Evolutionary conservation across 2,329 filamentous ascomycete species (phyloP).

Genomic region (Fusarium heterosporum): DNA sequence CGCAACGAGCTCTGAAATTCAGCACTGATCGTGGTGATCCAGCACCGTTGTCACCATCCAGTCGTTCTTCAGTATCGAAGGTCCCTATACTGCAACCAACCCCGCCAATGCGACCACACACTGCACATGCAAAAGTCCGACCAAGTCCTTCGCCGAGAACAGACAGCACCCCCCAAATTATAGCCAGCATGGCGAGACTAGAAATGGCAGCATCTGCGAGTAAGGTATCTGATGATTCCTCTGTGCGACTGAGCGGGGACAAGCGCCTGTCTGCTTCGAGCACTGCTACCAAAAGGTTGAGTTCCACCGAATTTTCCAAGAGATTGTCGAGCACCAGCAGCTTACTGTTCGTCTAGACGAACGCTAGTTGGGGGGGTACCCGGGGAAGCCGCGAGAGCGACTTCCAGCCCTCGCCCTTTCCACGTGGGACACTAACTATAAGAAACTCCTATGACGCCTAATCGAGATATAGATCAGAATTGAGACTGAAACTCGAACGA

Average conservation of each 20-base stretch:
- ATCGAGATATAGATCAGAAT: conserved; percentile 50
- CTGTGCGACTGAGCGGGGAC: conserved; percentile 52
- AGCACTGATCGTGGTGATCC: conserved; percentile 59
- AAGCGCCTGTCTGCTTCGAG: conserved; percentile 66
- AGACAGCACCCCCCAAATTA: conserved; percentile 63
- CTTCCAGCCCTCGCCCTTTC: conserved; percentile 52
- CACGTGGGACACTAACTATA: conserved; percentile 58
- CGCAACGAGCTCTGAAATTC: conserved; percentile 64
- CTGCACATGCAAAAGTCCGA: conserved; percentile 62
- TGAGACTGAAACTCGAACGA: conserved; percentile 51
- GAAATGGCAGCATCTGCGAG: conserved; percentile 39
- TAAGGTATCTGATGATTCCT: conserved; percentile 52
- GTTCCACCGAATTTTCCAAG: conserved; percentile 71
- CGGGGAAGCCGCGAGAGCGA: conserved; percentile 61
- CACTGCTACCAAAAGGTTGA: conserved; percentile 68
- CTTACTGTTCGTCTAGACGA: conserved; percentile 69
- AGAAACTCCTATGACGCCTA: conserved; percentile 50
- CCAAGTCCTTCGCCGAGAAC: conserved; percentile 59
- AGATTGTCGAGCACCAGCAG: conserved; percentile 71
- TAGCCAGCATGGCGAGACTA: conserved; percentile 43
- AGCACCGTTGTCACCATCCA: conserved; percentile 48
- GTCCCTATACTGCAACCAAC: conserved; percentile 36
- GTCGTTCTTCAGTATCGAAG: conserved; percentile 50
- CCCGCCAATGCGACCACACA: conserved; percentile 62
- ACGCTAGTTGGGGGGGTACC: conserved; percentile 62